Percentiles rank a stretch among this genome's conserved stretches.
Conservation (phyloP, 23 red algal genomes). For the Gracilariopsis chorda region DNA sequence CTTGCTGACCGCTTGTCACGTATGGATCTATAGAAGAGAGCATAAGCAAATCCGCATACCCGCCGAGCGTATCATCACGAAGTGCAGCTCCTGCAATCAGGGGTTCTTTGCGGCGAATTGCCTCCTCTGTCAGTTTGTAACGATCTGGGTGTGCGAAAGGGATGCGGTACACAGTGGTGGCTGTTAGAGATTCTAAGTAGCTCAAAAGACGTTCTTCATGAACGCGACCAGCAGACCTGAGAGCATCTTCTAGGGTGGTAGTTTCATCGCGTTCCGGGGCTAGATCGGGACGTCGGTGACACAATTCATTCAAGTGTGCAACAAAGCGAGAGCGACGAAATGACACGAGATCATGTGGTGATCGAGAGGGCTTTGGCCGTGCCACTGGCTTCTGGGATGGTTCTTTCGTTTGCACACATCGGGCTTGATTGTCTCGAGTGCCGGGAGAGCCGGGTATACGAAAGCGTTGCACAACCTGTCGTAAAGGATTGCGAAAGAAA, state of each 20-base stretch:
- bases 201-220: constrained; percentile 62
- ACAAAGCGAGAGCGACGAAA: constrained; percentile 70
- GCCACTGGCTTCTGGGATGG: background rate
- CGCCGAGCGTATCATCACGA: constrained; percentile 45
- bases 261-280: constrained; percentile 24
- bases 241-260: constrained; percentile 16
- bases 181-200: constrained; percentile 4
- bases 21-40: constrained; percentile 40
- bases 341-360: constrained; percentile 41
- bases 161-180: background rate
- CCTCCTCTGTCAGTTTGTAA: constrained; percentile 1
- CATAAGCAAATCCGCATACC: constrained; percentile 68
- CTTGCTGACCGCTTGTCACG: background rate
- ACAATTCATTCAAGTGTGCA: constrained; percentile 51
- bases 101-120: constrained; percentile 30
- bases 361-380: background rate
- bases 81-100: constrained; percentile 67
- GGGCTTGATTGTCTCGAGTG: background rate
- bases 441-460: background rate
- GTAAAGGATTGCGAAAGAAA: constrained; percentile 1
- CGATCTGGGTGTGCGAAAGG: constrained; percentile 30
- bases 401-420: background rate
- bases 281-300: background rate
- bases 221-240: constrained; percentile 27
- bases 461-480: background rate